A percentile compares a stretch with the other conserved stretches of the same genome.
Conservation (phyloP, 495 filamentous ascomycete species). For the Penicillium canescens region DNA sequence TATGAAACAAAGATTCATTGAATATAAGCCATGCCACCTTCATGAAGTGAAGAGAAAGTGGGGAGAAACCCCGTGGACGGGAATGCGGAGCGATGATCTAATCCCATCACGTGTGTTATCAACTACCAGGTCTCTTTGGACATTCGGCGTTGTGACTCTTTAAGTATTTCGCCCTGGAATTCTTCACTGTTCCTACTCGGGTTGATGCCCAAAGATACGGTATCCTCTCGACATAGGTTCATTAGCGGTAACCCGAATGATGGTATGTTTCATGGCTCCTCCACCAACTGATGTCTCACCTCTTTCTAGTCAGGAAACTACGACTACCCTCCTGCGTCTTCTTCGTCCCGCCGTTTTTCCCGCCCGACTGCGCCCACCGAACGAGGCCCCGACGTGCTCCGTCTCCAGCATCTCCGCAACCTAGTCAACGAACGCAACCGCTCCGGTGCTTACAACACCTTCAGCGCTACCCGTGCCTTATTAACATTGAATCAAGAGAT, state of each 20-base stretch:
- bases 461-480: slow-evolving; percentile 39
- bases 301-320: slow-evolving; percentile 57
- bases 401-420: slow-evolving; percentile 42
- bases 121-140: background rate
- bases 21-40: too few species aligned
- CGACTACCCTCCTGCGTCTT: slow-evolving; percentile 53
- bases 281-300: background rate
- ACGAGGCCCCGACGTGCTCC: slow-evolving; percentile 13
- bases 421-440: slow-evolving; percentile 38
- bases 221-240: background rate
- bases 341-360: slow-evolving; percentile 40
- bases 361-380: slow-evolving; percentile 21
- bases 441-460: slow-evolving; percentile 41
- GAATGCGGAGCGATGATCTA: slow-evolving; percentile 27
- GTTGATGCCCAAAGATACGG: background rate
- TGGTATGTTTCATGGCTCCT: slow-evolving; percentile 6
- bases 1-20: too few species aligned
- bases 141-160: slow-evolving; percentile 3
- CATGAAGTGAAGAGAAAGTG: too few species aligned
- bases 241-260: background rate
- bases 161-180: background rate
- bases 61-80: too few species aligned
- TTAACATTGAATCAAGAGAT: slow-evolving; percentile 42
- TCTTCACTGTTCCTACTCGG: background rate
- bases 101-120: slow-evolving; percentile 27